These are phyloP conservation scores for Penicillium polonicum DNA, from an alignment of 2,329 filamentous ascomycete genomes.

Conservation along the genomic window DNA sequence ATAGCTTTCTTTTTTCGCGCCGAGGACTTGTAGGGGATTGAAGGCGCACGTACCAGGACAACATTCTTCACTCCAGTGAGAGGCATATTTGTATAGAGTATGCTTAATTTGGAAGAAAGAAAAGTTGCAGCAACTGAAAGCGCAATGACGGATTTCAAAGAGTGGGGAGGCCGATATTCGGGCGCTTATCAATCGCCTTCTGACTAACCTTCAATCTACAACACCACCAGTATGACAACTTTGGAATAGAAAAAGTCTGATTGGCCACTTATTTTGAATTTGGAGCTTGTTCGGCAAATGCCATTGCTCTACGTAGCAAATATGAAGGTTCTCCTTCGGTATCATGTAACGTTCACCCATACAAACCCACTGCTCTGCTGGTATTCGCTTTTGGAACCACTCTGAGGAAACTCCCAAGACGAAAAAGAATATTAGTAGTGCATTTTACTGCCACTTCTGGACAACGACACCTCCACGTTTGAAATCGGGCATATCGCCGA, in stretches of 20 bases:
- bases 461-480: constrained; percentile 53
- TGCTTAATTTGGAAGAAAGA: background rate
- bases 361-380: background rate
- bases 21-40: background rate
- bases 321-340: background rate
- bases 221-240: background rate
- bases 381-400: constrained; percentile 9
- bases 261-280: background rate
- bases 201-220: constrained; percentile 16
- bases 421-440: background rate
- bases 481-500: constrained; percentile 51
- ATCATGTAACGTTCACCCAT: constrained; percentile 8
- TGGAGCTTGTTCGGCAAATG: background rate
- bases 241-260: background rate
- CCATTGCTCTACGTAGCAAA: constrained; percentile 4
- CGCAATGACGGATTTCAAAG: constrained; percentile 9
- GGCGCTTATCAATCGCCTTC: constrained; percentile 29
- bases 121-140: background rate
- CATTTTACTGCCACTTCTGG: constrained; percentile 47
- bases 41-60: constrained; percentile 36
- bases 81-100: constrained; percentile 34
- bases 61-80: constrained; percentile 46
- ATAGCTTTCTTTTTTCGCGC: constrained; percentile 12
- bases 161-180: constrained; percentile 23
- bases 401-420: background rate